Evolutionary conservation across 2,329 filamentous ascomycete species (phyloP).

Genomic region (Aspergillus tubingensis): DNA sequence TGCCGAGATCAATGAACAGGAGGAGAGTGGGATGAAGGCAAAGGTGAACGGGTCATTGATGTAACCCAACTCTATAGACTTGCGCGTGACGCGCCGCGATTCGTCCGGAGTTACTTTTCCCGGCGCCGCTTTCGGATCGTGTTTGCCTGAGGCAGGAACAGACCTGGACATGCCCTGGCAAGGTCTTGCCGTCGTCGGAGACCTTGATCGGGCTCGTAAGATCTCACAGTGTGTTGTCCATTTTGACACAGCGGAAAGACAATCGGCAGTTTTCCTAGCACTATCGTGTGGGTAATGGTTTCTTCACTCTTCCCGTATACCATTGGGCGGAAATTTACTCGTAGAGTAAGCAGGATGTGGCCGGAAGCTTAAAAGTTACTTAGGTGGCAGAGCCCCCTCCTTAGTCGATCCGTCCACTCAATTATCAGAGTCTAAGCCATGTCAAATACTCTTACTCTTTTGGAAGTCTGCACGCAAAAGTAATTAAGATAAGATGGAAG

Average conservation of each 20-base stretch:
- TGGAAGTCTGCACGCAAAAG: not conserved
- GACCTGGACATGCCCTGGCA: not conserved
- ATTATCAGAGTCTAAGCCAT: not conserved
- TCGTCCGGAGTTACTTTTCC: conserved; percentile 2
- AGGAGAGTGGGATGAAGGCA: not conserved
- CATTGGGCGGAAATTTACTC: not conserved
- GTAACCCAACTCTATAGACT: not conserved
- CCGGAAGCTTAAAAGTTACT: not conserved
- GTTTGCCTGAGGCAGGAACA: not conserved
- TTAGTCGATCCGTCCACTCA: not conserved
- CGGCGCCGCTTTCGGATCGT: not conserved
- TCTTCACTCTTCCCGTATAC: not conserved
- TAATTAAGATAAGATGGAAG: not conserved
- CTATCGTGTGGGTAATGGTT: not conserved
- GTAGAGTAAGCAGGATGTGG: not conserved
- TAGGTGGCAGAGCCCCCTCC: not conserved
- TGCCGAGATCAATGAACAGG: not conserved
- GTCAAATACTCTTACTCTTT: not conserved
- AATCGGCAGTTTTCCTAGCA: not conserved
- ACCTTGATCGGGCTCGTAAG: not conserved
- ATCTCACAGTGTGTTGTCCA: not conserved
- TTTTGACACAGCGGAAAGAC: not conserved
- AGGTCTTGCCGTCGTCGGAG: not conserved
- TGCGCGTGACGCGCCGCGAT: not conserved
- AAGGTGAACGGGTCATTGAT: conserved; percentile 3